Conservation (phyloP, 768 basidiomycete species). For the Piloderma croceum region DNA sequence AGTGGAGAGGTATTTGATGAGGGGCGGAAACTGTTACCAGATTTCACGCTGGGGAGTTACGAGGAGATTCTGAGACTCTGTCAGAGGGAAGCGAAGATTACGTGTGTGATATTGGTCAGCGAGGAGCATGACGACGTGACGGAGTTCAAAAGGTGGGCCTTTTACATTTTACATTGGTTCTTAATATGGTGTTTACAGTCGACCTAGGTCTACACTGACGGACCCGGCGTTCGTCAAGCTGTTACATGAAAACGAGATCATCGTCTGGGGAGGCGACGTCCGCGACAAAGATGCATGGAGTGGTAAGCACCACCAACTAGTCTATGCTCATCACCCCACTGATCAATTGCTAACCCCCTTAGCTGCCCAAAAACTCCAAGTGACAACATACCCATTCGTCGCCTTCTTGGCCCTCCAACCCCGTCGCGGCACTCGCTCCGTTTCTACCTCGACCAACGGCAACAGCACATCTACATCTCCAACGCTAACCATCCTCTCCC, state of each 20-base stretch:
- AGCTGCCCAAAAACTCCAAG: conserved; percentile 71
- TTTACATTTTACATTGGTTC: background rate
- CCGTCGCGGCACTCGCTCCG: conserved; percentile 38
- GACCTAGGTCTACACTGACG: conserved; percentile 66
- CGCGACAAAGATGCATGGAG: conserved; percentile 78
- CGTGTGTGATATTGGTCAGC: conserved; percentile 78
- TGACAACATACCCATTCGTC: conserved; percentile 89
- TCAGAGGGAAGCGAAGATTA: conserved; percentile 66
- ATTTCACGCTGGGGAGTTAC: conserved; percentile 77
- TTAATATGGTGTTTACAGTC: conserved; percentile 1
- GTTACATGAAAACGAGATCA: conserved; percentile 66
- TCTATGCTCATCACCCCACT: background rate
- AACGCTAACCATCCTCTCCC: conserved; percentile 74
- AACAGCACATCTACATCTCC: conserved; percentile 31
- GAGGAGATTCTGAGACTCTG: conserved; percentile 70
- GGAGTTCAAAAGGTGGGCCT: conserved; percentile 76
- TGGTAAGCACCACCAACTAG: conserved; percentile 40
- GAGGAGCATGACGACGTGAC: conserved; percentile 87
- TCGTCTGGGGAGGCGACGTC: conserved; percentile 93
- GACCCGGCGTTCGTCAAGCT: conserved; percentile 63
- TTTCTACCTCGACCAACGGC: conserved; percentile 29
- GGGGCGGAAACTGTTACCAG: conserved; percentile 56
- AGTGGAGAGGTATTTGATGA: conserved; percentile 22
- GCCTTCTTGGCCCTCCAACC: conserved; percentile 89
- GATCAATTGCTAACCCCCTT: conserved; percentile 12